Conservation (phyloP, 306 rosid genomes). For the Fragaria iinumae region DNA sequence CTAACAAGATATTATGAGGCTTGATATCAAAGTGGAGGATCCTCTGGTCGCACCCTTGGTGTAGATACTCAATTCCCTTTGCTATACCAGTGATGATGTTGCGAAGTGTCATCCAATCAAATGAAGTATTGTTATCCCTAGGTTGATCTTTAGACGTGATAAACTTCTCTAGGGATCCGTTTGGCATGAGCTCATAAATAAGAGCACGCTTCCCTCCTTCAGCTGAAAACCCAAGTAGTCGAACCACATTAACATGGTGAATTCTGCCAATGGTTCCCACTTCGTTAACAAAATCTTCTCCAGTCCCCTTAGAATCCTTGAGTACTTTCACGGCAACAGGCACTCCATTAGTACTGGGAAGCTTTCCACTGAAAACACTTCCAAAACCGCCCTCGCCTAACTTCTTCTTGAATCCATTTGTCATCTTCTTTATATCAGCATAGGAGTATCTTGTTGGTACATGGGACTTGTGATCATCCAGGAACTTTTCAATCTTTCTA, state of each 20-base stretch:
- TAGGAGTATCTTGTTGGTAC: conserved; percentile 44
- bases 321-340: not conserved
- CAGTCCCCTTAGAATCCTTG: not conserved
- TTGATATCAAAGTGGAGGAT: conserved; percentile 48
- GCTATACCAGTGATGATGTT: conserved; percentile 39
- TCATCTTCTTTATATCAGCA: conserved; percentile 36
- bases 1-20: conserved; percentile 39
- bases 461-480: conserved; percentile 35
- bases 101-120: conserved; percentile 32
- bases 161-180: conserved; percentile 31
- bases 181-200: conserved; percentile 37
- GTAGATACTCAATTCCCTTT: conserved; percentile 44
- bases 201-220: conserved; percentile 39
- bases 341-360: conserved; percentile 11
- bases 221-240: conserved; percentile 42
- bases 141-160: conserved; percentile 28
- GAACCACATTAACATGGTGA: conserved; percentile 46
- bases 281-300: conserved; percentile 26
- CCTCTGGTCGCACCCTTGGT: conserved; percentile 35
- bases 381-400: conserved; percentile 44
- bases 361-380: conserved; percentile 30
- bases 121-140: conserved; percentile 4
- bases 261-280: conserved; percentile 40
- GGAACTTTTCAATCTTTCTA: conserved; percentile 35
- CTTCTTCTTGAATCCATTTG: conserved; percentile 31